Evolutionary conservation across 257 asterid genomes (phyloP), one percentile per base, ranked within the genome.

Genomic region (Fraxinus excelsior): DNA sequence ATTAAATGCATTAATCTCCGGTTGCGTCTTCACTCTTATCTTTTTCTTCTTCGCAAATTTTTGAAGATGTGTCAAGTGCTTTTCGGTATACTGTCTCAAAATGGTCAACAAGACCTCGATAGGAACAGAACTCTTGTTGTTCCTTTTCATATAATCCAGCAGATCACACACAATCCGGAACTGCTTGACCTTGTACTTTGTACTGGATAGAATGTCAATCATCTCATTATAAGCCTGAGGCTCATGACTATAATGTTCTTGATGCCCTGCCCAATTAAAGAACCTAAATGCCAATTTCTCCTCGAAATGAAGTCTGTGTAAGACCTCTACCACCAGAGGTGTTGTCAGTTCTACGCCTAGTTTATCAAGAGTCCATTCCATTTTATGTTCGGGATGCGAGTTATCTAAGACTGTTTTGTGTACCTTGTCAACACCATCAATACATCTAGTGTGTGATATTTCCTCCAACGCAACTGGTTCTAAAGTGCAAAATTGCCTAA

Each of bases 151-250:
- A 85, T 91, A 86, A 75, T 93, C 97, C 38, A 95, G 91, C 78
- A 95, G 78, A 87, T 95, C 98, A 70, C 99, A 93, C 49, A 95
- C 76, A 7, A 95, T 86, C 29, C 94, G 91, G 51, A 93, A 93
- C 89, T 95, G 98, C 84, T 89, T 93, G 68, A 91, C 92, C 89
- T 88, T 95, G 83, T 93, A 87, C 80, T 93, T 95, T 11, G 99
- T 93, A 78, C 93, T 89, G 4, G 98, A 95, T 32, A 95, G 76
- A 82, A 89, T 90, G 76, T 93, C 98, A 70, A 95, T 90, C 93
- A 95, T 95, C 74, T 81, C 85, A 46, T 90, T 92, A 80, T 87
- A 94, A 0, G 90, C 90, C 70, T 86, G 92, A 32, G 93, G 83
- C 87, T 95, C 96, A 7, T 95, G 99, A 49, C 84, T 79, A 51